Evolutionary conservation across 768 basidiomycete genomes (phyloP).

Genomic region (Podaxis sp.): DNA sequence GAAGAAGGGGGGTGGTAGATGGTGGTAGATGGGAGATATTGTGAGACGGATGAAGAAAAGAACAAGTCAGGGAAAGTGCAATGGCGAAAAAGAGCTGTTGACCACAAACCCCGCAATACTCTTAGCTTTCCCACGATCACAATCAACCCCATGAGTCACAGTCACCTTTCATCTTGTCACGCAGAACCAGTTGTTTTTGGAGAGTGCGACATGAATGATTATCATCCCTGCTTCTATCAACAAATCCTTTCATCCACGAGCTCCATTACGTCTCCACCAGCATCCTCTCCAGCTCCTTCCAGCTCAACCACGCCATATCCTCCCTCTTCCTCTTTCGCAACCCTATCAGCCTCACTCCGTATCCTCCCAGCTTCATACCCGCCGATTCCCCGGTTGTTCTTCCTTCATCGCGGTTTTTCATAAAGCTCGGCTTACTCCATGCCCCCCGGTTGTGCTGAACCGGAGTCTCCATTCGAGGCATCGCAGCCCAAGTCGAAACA

Average conservation of each 20-base stretch:
- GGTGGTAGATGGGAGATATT: constrained; percentile 12
- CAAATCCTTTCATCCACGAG: constrained; percentile 1
- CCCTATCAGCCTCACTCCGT: neutral
- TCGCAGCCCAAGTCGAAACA: neutral
- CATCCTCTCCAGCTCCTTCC: constrained; percentile 8
- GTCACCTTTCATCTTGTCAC: neutral
- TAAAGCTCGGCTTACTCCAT: constrained; percentile 6
- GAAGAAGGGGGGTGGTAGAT: neutral
- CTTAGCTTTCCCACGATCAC: constrained; percentile 12
- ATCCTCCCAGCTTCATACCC: neutral
- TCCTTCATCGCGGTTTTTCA: neutral
- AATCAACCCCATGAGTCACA: constrained; percentile 2
- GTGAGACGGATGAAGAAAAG: constrained; percentile 13
- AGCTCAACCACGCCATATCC: constrained; percentile 7
- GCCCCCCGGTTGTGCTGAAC: constrained; percentile 3
- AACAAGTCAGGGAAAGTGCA: neutral
- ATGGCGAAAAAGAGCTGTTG: neutral
- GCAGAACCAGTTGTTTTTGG: too few relatives aligned
- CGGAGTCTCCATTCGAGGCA: neutral
- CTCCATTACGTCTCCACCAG: constrained; percentile 5
- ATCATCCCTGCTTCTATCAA: neutral
- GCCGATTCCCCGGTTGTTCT: neutral
- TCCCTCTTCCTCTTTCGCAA: neutral
- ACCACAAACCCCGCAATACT: neutral
- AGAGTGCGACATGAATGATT: neutral